A percentile compares a stretch with the other conserved stretches of the same genome.
Conservation (phyloP, 2,329 filamentous ascomycete species). For the Ascomycota sp. region DNA sequence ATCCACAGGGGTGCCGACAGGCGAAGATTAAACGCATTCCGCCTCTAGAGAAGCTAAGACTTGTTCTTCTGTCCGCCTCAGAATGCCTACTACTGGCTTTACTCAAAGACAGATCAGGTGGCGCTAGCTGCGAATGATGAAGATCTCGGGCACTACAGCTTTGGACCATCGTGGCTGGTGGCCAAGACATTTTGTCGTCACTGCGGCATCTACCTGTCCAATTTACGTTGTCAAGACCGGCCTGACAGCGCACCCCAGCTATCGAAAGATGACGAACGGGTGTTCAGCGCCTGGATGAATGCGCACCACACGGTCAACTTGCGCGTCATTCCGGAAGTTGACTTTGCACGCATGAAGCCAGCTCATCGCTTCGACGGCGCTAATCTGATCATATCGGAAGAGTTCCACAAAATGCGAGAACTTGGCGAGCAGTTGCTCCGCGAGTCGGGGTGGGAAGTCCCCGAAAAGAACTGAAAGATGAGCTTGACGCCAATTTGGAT, state of each 20-base stretch:
- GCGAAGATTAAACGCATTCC: not conserved
- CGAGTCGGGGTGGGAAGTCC: too few species aligned
- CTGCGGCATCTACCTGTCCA: constrained; percentile 24
- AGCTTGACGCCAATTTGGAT: too few species aligned
- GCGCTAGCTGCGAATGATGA: constrained; percentile 17
- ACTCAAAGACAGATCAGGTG: constrained; percentile 18
- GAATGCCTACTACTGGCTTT: constrained; percentile 24
- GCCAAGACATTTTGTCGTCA: constrained; percentile 26
- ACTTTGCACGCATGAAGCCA: constrained; percentile 9
- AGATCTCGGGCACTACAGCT: constrained; percentile 18
- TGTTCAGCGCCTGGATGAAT: constrained; percentile 4
- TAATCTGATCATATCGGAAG: too few species aligned
- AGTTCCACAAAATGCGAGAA: too few species aligned
- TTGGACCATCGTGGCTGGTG: constrained; percentile 10
- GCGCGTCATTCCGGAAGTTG: constrained; percentile 17
- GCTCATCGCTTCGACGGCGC: constrained; percentile 8
- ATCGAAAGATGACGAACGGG: too few species aligned
- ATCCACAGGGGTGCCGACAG: not conserved
- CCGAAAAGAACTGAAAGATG: too few species aligned
- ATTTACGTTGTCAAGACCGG: constrained; percentile 4
- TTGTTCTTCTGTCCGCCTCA: too few species aligned
- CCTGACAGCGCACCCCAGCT: too few species aligned
- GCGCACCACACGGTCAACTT: constrained; percentile 15
- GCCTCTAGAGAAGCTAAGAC: not conserved
- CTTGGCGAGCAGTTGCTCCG: too few species aligned